A percentile compares a stretch with the other conserved stretches of the same genome.
Conservation (phyloP, 495 filamentous ascomycete species). For the Zalerion maritima region DNA sequence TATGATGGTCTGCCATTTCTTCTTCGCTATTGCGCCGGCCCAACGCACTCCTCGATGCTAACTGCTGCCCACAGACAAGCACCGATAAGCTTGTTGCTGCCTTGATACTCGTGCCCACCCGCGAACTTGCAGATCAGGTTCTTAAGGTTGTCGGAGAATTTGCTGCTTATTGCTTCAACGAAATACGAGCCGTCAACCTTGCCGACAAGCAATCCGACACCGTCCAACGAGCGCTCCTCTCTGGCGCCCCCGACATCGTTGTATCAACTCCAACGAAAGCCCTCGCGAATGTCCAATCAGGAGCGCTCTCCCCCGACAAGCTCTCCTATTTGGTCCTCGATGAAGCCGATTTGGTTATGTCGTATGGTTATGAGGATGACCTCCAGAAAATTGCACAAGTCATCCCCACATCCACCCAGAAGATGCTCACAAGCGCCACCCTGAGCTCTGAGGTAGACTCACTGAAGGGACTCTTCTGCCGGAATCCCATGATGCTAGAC, state of each 20-base stretch:
- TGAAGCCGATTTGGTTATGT: slow-evolving; percentile 87
- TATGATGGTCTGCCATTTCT: slow-evolving; percentile 19
- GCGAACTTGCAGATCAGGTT: slow-evolving; percentile 86
- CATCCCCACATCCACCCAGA: slow-evolving; percentile 75
- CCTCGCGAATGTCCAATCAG: slow-evolving; percentile 52
- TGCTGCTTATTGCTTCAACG: slow-evolving; percentile 68
- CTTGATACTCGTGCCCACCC: slow-evolving; percentile 84
- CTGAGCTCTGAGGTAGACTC: slow-evolving; percentile 74
- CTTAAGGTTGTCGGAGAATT: slow-evolving; percentile 57
- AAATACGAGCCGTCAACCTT: slow-evolving; percentile 66
- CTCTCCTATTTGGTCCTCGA: slow-evolving; percentile 79
- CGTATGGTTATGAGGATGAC: slow-evolving; percentile 88
- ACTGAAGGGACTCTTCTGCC: slow-evolving; percentile 74
- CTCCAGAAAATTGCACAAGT: slow-evolving; percentile 59
- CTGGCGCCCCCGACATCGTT: slow-evolving; percentile 79
- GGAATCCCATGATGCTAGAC: slow-evolving; percentile 60
- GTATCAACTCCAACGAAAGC: slow-evolving; percentile 76
- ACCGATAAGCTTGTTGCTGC: slow-evolving; percentile 37
- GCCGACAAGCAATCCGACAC: slow-evolving; percentile 77
- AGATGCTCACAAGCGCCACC: slow-evolving; percentile 85
- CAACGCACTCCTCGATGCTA: slow-evolving; percentile 23
- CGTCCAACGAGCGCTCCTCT: slow-evolving; percentile 69
- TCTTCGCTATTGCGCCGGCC: slow-evolving; percentile 14
- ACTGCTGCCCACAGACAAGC: no score
- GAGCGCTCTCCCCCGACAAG: slow-evolving; percentile 49